Conservation (phyloP, 805 yeast genomes). For the Myxozyma melibiosi region DNA sequence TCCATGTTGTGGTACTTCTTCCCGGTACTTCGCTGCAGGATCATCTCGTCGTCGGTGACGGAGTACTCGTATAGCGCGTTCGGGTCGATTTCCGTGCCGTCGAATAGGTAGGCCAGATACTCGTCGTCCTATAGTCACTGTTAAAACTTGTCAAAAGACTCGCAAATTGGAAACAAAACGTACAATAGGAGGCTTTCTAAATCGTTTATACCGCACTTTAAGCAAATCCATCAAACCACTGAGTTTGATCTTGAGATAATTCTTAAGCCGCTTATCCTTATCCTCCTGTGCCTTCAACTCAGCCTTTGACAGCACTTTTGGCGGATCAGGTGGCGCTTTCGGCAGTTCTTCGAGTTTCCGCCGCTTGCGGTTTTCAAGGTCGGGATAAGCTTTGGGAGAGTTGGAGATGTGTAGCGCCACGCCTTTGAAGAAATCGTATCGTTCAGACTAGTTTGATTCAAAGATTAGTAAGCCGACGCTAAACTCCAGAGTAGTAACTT, state of each 20-base stretch:
- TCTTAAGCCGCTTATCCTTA: conserved; percentile 79
- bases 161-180: not conserved
- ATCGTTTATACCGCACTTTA: conserved; percentile 82
- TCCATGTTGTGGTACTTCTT: conserved; percentile 83
- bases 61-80: conserved; percentile 41
- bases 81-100: conserved; percentile 47
- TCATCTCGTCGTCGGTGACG: conserved; percentile 59
- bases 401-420: conserved; percentile 59
- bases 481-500: not conserved
- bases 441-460: conserved; percentile 44
- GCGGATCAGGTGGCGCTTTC: conserved; percentile 42
- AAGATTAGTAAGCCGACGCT: not conserved
- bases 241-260: conserved; percentile 78
- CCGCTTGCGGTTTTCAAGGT: conserved; percentile 52
- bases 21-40: conserved; percentile 77
- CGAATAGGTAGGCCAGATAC: conserved; percentile 74
- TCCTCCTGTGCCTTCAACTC: conserved; percentile 54
- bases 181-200: conserved; percentile 83
- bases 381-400: conserved; percentile 73
- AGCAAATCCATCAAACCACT: conserved; percentile 88
- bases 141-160: not conserved
- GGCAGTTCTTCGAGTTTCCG: conserved; percentile 47
- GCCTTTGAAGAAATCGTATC: conserved; percentile 57
- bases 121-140: conserved; percentile 51
- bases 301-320: conserved; percentile 46